A percentile compares a stretch with the other conserved stretches of the same genome.
phyloP scores from a whole-genome alignment of 352 stramenopile species.

The Saprolegnia diclina region DNA sequence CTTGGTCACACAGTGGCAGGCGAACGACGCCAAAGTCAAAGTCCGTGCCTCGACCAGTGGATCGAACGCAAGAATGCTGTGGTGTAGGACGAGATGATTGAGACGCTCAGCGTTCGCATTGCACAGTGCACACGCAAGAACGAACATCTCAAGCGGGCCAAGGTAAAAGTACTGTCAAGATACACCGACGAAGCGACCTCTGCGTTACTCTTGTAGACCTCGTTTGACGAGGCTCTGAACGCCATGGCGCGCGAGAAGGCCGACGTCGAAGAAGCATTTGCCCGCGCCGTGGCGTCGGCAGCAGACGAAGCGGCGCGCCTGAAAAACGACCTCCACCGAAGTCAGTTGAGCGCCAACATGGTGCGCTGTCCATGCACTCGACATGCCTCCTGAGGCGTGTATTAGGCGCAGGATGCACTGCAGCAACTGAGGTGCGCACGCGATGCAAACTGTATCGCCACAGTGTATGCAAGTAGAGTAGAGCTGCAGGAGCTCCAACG shows the following conservation, averaged over 20 bases:
- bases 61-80: neutral
- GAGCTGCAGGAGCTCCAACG: neutral
- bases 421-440: neutral
- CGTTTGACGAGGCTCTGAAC: neutral
- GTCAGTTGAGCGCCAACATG: neutral
- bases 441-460: neutral
- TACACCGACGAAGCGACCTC: too few species aligned
- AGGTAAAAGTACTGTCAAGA: too few species aligned
- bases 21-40: neutral
- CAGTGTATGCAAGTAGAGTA: neutral
- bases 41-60: neutral
- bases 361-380: neutral
- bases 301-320: neutral
- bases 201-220: constrained; percentile 1
- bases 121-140: neutral
- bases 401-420: constrained; percentile 1
- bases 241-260: neutral
- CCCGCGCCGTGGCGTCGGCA: neutral
- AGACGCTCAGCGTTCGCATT: neutral
- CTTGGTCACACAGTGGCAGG: neutral
- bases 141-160: constrained; percentile 2
- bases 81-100: constrained; percentile 9
- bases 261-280: neutral
- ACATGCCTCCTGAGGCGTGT: too few species aligned
- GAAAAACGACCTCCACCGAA: constrained; percentile 2